Percentiles rank a stretch among this genome's conserved stretches.
These are phyloP conservation scores for Nymphaea thermarum DNA, from an alignment of 164 flowering plant genomes.

Conservation along the genomic window DNA sequence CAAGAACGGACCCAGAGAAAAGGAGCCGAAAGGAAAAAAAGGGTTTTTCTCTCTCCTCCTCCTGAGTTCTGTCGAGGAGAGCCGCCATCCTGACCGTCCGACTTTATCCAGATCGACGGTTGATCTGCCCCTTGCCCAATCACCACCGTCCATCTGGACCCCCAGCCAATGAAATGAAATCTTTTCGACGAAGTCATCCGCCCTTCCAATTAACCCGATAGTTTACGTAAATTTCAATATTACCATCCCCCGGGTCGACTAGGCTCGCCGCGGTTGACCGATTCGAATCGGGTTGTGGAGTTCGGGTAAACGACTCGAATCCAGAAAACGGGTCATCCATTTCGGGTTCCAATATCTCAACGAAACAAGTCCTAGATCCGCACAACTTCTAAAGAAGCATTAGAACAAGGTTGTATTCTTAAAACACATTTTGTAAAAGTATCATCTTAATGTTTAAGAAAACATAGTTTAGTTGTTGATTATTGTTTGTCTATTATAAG, in stretches of 20 bases:
- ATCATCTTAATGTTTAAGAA: no score
- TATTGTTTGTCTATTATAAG: no score
- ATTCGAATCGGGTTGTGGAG: background rate
- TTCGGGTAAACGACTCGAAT: no score
- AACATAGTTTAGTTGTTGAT: no score
- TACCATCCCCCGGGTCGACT: background rate
- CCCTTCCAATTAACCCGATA: background rate
- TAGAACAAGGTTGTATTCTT: no score
- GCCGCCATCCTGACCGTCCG: background rate
- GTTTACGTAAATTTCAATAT: background rate
- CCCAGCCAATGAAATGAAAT: background rate
- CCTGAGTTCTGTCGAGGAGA: background rate
- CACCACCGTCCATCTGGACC: background rate
- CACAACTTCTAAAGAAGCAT: no score
- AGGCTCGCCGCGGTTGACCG: background rate
- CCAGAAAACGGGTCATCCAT: no score
- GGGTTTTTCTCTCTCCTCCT: background rate
- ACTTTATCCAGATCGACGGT: background rate
- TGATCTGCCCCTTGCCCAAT: background rate
- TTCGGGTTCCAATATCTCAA: no score
- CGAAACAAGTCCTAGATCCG: no score
- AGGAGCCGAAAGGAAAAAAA: background rate
- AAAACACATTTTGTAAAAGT: no score
- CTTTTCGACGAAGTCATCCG: background rate
- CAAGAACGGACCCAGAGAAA: no score